These are phyloP conservation scores for Globisporangium radiosum DNA, from an alignment of 352 stramenopile species.

Conservation along the genomic window DNA sequence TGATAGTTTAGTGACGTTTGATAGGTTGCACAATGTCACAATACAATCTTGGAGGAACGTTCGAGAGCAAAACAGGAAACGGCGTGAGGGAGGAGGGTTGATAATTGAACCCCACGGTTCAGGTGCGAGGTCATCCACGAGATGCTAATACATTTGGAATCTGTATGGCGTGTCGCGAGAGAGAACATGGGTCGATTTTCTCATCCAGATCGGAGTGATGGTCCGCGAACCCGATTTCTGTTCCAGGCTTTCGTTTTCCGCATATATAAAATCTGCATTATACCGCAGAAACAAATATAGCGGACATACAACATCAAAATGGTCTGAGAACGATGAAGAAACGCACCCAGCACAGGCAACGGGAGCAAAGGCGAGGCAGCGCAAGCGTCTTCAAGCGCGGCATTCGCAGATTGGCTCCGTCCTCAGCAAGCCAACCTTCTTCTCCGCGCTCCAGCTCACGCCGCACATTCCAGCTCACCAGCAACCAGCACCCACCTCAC, in stretches of 20 bases:
- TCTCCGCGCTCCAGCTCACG: no score
- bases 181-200: conserved; percentile 2
- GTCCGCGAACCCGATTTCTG: neutral
- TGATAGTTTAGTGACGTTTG: no score
- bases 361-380: neutral
- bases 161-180: conserved; percentile 9
- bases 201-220: conserved; percentile 8
- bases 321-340: no score
- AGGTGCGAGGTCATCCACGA: conserved; percentile 1
- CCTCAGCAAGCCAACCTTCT: neutral
- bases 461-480: no score
- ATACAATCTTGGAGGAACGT: conserved; percentile 5
- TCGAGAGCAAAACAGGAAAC: conserved; percentile 2
- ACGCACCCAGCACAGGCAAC: neutral
- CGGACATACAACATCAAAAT: neutral
- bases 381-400: neutral
- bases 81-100: neutral
- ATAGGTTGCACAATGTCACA: neutral
- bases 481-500: no score
- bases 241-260: neutral
- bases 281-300: neutral
- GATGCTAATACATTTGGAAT: neutral
- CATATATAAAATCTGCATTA: neutral
- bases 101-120: conserved; percentile 1
- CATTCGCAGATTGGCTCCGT: conserved; percentile 15